Percentiles rank a stretch among this genome's conserved stretches.
Conservation (phyloP, 2,329 filamentous ascomycete species). For the Nigrograna mackinnonii region DNA sequence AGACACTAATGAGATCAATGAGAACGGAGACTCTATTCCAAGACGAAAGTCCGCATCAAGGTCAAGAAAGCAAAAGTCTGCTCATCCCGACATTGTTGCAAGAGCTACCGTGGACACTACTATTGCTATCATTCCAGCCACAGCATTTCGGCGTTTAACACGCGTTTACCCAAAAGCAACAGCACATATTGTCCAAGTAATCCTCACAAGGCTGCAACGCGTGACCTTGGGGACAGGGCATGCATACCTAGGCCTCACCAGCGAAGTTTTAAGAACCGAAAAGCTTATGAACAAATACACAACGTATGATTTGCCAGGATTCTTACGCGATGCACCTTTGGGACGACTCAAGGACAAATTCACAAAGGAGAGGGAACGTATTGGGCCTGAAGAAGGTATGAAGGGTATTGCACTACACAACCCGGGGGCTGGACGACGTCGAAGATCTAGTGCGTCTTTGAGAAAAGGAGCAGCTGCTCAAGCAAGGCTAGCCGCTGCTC, state of each 20-base stretch:
- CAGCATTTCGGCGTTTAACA: slow-evolving; percentile 89
- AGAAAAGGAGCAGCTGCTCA: slow-evolving; percentile 80
- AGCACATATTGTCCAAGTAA: slow-evolving; percentile 96
- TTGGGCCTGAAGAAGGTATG: slow-evolving; percentile 76
- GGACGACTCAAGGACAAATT: slow-evolving; percentile 93
- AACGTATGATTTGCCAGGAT: slow-evolving; percentile 86
- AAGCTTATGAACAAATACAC: slow-evolving; percentile 94
- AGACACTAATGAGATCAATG: slow-evolving; percentile 48
- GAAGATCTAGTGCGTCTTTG: slow-evolving; percentile 69
- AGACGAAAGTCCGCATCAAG: slow-evolving; percentile 26
- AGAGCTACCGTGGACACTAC: slow-evolving; percentile 95
- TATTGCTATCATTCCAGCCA: slow-evolving; percentile 96
- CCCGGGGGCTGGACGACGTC: slow-evolving; percentile 64
- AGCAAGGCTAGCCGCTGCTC: slow-evolving; percentile 58
- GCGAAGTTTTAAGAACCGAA: slow-evolving; percentile 90
- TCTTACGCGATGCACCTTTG: slow-evolving; percentile 81
- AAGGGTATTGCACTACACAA: slow-evolving; percentile 98
- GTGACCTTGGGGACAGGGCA: slow-evolving; percentile 95
- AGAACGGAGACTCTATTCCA: slow-evolving; percentile 16
- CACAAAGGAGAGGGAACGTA: slow-evolving; percentile 77
- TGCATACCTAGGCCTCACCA: slow-evolving; percentile 88
- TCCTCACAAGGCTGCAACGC: slow-evolving; percentile 88
- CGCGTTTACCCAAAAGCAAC: slow-evolving; percentile 95
- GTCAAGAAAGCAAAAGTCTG: slow-evolving; percentile 65
- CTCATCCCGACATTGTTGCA: slow-evolving; percentile 96